Evolutionary conservation across 169 alveolate species (phyloP), one percentile per base, ranked within the genome.

Genomic region (Theileria parva): DNA sequence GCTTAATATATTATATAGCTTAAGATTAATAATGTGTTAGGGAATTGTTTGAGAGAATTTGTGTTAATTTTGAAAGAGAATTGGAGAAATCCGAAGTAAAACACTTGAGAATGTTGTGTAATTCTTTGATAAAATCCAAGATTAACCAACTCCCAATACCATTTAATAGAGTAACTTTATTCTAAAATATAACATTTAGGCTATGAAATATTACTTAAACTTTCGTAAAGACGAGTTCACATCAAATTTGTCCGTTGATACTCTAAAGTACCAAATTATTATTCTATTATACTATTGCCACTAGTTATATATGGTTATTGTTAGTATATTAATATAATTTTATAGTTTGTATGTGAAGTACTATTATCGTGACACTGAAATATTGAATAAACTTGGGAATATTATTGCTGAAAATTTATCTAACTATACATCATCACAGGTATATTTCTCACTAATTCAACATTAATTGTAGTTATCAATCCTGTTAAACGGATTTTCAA

Each of bases 31-130:
- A 32, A 51, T 11, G 67, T 12, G 32, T 44, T 63, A 83, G 91
- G 32, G 74, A 63, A 15, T 39, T 76, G 17, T 77, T 78, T 39
- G 83, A 85, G 27, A 60, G 74, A 30, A 85, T 85, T 17, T 85
- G 91, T 32, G 53, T 63, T 25, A 85, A 85, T 61, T 85, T 85
- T 72, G 80, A 72, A 23, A 85, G 91, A 50, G 67, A 78, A 23
- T 0, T 77, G 30, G 30, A 44, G 13, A 68, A 65, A 8, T 64
- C 66, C 34, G 72, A 71, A 8, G 12, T 65, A 4, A 68, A 34
- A 17, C 79, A 70, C 51, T 68, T 85, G 57, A 60, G 60, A 21
- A 85, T 79, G 84, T 23, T 85, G 9, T 78, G 78, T 6, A 85
- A 77, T 28, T 34, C 79, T 4, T n/a, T 85, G 34, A 15, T 71